Evolutionary conservation across 768 basidiomycete genomes (phyloP).

Genomic region (Rhodotorula paludigena): DNA sequence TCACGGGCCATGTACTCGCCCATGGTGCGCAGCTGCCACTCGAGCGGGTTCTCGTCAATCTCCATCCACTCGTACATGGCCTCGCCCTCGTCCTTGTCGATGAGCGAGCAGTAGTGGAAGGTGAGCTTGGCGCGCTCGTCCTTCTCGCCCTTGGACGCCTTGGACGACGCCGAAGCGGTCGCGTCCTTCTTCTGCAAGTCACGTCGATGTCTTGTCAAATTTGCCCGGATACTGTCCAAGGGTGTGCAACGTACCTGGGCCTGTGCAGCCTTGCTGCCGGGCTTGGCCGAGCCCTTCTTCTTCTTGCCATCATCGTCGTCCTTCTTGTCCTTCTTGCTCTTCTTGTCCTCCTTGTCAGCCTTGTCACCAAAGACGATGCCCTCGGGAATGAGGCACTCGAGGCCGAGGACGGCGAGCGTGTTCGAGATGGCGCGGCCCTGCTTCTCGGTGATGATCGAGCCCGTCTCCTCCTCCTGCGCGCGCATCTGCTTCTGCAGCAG

Average conservation of each 20-base stretch:
- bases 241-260: conserved; percentile 11
- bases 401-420: conserved; percentile 28
- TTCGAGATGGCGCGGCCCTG: conserved; percentile 49
- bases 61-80: conserved; percentile 35
- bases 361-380: conserved; percentile 26
- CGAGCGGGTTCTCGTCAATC: conserved; percentile 57
- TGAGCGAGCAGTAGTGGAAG: conserved; percentile 60
- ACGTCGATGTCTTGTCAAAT: background rate
- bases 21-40: conserved; percentile 66
- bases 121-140: conserved; percentile 43
- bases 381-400: conserved; percentile 27
- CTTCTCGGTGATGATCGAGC: conserved; percentile 47
- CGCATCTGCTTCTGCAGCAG: conserved; percentile 47
- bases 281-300: conserved; percentile 33
- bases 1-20: conserved; percentile 68
- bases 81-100: conserved; percentile 45
- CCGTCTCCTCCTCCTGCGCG: conserved; percentile 40
- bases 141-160: conserved; percentile 30
- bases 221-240: too few species aligned
- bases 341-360: conserved; percentile 12
- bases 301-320: conserved; percentile 31
- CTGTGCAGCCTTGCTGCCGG: conserved; percentile 30
- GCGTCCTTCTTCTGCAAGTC: background rate
- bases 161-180: background rate
- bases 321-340: conserved; percentile 31